Evolutionary conservation across 768 basidiomycete species (phyloP), one percentile per base, ranked within the genome.

Genomic region (Trametes villosa): DNA sequence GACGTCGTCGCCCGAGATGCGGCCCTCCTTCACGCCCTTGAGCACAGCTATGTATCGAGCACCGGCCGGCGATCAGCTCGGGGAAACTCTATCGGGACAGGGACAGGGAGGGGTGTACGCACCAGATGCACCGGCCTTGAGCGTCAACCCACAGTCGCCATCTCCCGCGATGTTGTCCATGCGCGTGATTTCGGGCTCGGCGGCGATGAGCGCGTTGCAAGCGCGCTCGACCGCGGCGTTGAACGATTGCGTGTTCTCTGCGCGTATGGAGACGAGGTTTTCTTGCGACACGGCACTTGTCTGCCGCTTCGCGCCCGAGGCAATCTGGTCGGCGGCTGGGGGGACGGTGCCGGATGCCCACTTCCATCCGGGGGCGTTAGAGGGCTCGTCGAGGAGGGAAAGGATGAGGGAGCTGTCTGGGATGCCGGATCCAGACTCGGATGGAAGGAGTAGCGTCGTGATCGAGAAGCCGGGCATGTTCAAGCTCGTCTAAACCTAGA

Each of bases 391-490:
- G 31, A 94, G 80, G 33, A 92, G 82, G 9, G 65, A 61, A 22
- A 84, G 83, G 18, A 93, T 78, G 49, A 94, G 69, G 2, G 79
- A 57, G 41, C 77, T 72, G 2, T 74, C 57, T 7, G 75, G 67
- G 8, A 40, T 40, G 22, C 83, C 78, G 1, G 77, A 74, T 36
- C 72, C 68, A 1, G 73, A 56, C 26, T 81, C 79, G 40, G 75
- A 62, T 45, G 94, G 91, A 11, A 96, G 83, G 9, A 92, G 82
- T 17, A 95, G 79, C 18, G 94, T 79, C 1, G 92, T 91, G 60
- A 96, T 77, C 17, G 92, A 94, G 72, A 96, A 92, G 2, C 94
- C 94, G 30, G 93, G 91, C 91, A 95, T 94, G 74, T 94, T 95
- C 64, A 96, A 81, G 58, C 89, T 92, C 24, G 92, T 94, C 93